Base-by-base conservation (phyloP, 2,329 filamentous ascomycete species). In the Alternaria sp. region DNA sequence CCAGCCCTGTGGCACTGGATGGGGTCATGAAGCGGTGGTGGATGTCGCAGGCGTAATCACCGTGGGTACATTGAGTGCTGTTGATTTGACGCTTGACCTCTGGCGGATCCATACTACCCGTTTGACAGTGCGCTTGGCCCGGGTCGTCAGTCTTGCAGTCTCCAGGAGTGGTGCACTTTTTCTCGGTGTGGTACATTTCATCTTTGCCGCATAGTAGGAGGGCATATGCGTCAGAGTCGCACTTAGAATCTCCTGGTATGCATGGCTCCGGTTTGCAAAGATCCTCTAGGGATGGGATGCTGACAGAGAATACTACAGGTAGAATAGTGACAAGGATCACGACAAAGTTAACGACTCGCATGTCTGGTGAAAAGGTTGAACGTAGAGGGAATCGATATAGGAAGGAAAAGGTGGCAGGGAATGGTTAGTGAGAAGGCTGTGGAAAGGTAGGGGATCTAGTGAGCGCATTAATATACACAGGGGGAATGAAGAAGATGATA, bases 291-390 rank as follows among this genome's bases (percentile, higher is more conserved):
- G 40, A 28, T 8, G 28, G 50, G 3, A 45, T 49, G 13, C 49
- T 40, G 23, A 44, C 34, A 24, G 53, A 55, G n/a, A 61, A 37
- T 1, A 49, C 33, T 29, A 29, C 29, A n/a, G 53, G 33, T 11
- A 60, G 26, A 31, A 28, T 36, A 10, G 53, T 49, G 8, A 48
- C n/a, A 2, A 55, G 39, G 26, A 48, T 34, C 34, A 49, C 23
- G 10, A 57, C 4, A 31, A 55, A 29, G 7, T 57, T 50, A 26
- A 56, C 26, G 29, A 61, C 13, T 48, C 51, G 61, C 64, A 67
- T 67, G 5, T 11, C 51, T 36, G 24, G 33, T 39, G 24, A 29
- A 17, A 14, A 13, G 39, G 24, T 40, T 40, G 11, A 24, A 24
- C 7, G 37, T 34, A 24, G 13, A 13, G 13, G 13, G 44, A n/a